Conservation (phyloP, 1,284 basidiomycete genomes). For the Tilletia caries region DNA sequence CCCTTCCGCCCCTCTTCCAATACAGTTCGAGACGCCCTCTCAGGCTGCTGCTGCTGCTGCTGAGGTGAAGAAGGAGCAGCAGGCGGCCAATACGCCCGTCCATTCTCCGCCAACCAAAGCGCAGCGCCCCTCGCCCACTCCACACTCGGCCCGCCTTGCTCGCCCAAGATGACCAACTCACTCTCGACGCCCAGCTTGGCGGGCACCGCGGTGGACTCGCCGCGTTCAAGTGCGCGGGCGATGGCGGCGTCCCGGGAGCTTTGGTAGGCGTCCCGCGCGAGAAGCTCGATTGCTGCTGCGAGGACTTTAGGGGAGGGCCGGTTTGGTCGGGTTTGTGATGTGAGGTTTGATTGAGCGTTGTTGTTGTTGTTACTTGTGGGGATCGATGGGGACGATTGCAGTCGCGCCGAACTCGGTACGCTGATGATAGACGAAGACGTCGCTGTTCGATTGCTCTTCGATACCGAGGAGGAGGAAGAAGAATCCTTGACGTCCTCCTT, state of each 20-base stretch:
- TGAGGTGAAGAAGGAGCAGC: constrained; percentile 2
- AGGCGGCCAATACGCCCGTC: constrained; percentile 45
- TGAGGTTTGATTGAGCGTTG: not conserved
- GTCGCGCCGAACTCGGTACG: no score
- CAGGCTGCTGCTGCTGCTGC: not conserved
- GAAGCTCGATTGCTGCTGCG: not conserved
- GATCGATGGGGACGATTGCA: not conserved
- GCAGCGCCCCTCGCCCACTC: constrained; percentile 49
- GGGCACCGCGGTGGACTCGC: constrained; percentile 44
- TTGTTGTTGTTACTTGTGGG: not conserved
- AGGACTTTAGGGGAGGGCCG: not conserved
- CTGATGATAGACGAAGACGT: no score
- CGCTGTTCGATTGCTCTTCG: no score
- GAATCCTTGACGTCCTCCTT: not conserved
- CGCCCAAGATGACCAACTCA: constrained; percentile 50
- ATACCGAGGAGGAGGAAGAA: no score
- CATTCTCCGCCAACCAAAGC: constrained; percentile 43
- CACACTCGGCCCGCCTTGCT: constrained; percentile 41
- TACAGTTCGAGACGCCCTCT: not conserved
- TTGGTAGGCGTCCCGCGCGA: not conserved
- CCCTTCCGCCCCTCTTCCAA: no score
- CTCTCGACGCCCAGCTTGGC: constrained; percentile 47
- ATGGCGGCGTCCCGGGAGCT: constrained; percentile 38
- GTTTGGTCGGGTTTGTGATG: not conserved
- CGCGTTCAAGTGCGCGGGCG: constrained; percentile 43